These are phyloP conservation scores for Clavispora asparagi DNA, from an alignment of 805 yeast species.

Conservation along the genomic window DNA sequence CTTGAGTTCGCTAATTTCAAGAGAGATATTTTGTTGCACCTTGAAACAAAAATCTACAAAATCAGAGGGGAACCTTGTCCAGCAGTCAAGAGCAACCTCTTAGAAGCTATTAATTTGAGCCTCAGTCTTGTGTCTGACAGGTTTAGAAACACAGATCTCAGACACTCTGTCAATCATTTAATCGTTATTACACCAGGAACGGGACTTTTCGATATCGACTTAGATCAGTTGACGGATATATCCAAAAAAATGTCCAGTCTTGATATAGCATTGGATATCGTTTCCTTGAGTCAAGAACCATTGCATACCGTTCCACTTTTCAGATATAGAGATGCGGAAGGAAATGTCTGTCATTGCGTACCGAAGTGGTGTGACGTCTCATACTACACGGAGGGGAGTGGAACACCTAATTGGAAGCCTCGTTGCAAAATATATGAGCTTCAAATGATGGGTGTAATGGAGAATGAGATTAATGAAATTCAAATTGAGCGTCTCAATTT, in stretches of 20 bases:
- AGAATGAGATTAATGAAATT: conserved; percentile 72
- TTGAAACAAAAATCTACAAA: conserved; percentile 30
- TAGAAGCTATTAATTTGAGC: conserved; percentile 85
- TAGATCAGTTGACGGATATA: conserved; percentile 66
- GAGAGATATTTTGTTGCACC: conserved; percentile 58
- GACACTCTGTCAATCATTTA: conserved; percentile 89
- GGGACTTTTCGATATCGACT: conserved; percentile 89
- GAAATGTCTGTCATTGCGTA: conserved; percentile 61
- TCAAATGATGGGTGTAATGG: conserved; percentile 98
- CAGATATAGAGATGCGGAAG: conserved; percentile 51
- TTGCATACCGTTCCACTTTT: conserved; percentile 88
- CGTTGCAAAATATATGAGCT: conserved; percentile 89
- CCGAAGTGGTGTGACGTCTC: conserved; percentile 97
- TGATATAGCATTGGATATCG: conserved; percentile 83
- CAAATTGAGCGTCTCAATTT: conserved; percentile 55
- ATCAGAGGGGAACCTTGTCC: conserved; percentile 60
- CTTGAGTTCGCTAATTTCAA: conserved; percentile 80
- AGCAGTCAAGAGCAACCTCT: conserved; percentile 80
- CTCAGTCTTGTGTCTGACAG: conserved; percentile 71
- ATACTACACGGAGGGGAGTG: conserved; percentile 66
- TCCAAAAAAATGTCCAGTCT: conserved; percentile 69
- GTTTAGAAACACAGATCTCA: conserved; percentile 76
- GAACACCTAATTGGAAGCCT: conserved; percentile 74
- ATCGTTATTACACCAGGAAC: conserved; percentile 87
- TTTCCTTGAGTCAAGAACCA: conserved; percentile 88